phyloP scores from a whole-genome alignment of 371 early-diverging fungal genomes.

The Mortierella sp. region DNA sequence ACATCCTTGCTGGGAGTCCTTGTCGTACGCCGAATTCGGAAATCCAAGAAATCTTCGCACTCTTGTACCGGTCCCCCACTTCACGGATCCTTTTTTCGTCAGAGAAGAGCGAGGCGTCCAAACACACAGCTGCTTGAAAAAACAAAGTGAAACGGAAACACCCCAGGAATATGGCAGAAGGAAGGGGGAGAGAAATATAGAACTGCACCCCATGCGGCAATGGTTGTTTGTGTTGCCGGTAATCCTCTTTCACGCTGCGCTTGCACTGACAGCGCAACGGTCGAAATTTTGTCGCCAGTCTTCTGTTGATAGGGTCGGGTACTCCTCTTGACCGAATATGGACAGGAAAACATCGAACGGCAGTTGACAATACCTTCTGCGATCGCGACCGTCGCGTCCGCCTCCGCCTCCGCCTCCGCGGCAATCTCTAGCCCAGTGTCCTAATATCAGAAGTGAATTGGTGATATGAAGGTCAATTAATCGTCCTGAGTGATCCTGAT shows the following conservation, averaged over 20 bases:
- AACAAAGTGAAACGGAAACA: background rate
- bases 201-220: background rate
- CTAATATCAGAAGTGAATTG: conserved; percentile 51
- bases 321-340: conserved; percentile 27
- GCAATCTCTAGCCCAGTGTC: conserved; percentile 86
- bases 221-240: background rate
- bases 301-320: conserved; percentile 23
- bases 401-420: conserved; percentile 60
- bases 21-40: background rate
- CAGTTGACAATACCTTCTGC: conserved; percentile 59
- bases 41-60: background rate
- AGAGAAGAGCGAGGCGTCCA: background rate
- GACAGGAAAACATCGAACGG: conserved; percentile 15
- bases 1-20: background rate
- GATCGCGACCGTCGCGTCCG: conserved; percentile 24
- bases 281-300: conserved; percentile 12
- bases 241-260: conserved; percentile 22
- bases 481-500: background rate
- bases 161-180: background rate
- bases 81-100: background rate
- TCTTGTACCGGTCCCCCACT: background rate
- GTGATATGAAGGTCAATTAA: background rate
- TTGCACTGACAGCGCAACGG: conserved; percentile 6
- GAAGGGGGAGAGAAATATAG: background rate
- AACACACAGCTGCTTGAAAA: background rate